Percentiles rank a stretch among this genome's conserved stretches.
Conservation (phyloP, 2,329 filamentous ascomycete genomes). For the Plenodomus biglobosus region DNA sequence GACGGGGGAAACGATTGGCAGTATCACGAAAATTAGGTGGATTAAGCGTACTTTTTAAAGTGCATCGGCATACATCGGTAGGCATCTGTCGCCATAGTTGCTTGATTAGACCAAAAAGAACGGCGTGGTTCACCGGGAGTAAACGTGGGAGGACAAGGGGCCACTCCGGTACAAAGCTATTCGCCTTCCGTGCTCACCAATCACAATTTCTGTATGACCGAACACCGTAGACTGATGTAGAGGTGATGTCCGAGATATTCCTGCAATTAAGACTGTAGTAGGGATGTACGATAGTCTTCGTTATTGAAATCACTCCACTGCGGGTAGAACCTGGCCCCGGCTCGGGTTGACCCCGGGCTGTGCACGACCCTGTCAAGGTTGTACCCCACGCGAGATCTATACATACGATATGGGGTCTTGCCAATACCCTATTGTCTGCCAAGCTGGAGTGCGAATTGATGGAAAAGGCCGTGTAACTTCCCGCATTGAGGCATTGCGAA, state of each 20-base stretch:
- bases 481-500: not conserved
- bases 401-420: too few relatives aligned
- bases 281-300: not conserved
- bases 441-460: not conserved
- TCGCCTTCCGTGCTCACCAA: not conserved
- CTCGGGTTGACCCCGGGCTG: not conserved
- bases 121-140: not conserved
- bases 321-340: not conserved
- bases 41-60: conserved; percentile 6
- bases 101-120: not conserved
- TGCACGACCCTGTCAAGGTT: not conserved
- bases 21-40: conserved; percentile 6
- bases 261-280: not conserved
- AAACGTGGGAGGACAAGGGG: not conserved
- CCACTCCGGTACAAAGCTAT: not conserved
- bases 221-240: not conserved
- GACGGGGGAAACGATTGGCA: conserved; percentile 2
- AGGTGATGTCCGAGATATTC: not conserved
- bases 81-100: not conserved
- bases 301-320: not conserved
- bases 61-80: not conserved
- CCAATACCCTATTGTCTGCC: not conserved
- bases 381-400: not conserved
- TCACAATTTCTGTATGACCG: not conserved
- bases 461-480: not conserved